Conservation (phyloP, 495 filamentous ascomycete species). For the Aspergillus carlsbadensis region DNA sequence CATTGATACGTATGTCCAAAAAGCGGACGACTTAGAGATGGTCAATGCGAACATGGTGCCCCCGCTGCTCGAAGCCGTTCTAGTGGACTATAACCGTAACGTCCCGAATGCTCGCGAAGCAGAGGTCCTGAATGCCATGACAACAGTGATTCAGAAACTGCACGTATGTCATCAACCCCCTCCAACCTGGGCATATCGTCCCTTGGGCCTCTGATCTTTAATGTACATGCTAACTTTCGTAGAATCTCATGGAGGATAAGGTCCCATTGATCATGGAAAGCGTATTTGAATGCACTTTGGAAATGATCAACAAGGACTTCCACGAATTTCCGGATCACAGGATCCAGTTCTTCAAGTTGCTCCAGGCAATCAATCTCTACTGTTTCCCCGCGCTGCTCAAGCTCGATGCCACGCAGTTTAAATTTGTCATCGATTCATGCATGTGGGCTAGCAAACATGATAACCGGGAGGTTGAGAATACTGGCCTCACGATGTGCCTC, state of each 20-base stretch:
- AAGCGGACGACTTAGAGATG: slow-evolving; percentile 93
- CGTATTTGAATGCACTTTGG: slow-evolving; percentile 96
- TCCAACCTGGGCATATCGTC: not conserved
- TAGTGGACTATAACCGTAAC: slow-evolving; percentile 95
- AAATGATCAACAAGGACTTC: slow-evolving; percentile 99
- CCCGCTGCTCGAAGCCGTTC: slow-evolving; percentile 90
- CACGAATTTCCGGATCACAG: slow-evolving; percentile 98
- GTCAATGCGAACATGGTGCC: slow-evolving; percentile 91
- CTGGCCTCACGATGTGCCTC: slow-evolving; percentile 98
- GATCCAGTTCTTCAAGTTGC: slow-evolving; percentile 96
- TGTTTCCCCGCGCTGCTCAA: slow-evolving; percentile 94
- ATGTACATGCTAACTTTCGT: slow-evolving; percentile 28
- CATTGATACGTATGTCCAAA: slow-evolving; percentile 95
- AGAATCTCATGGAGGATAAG: slow-evolving; percentile 96
- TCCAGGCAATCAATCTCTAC: slow-evolving; percentile 92
- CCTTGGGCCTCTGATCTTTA: not conserved
- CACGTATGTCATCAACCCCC: slow-evolving; percentile 65
- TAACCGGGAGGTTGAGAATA: slow-evolving; percentile 95
- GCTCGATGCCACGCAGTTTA: slow-evolving; percentile 93
- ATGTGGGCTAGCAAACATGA: slow-evolving; percentile 99
- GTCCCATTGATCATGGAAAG: slow-evolving; percentile 97
- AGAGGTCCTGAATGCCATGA: slow-evolving; percentile 96
- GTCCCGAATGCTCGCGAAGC: slow-evolving; percentile 95
- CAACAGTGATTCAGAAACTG: slow-evolving; percentile 92
- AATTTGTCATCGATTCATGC: slow-evolving; percentile 98